Conservation (phyloP, 2,329 filamentous ascomycete species). For the Zymoseptoria passerinii region DNA sequence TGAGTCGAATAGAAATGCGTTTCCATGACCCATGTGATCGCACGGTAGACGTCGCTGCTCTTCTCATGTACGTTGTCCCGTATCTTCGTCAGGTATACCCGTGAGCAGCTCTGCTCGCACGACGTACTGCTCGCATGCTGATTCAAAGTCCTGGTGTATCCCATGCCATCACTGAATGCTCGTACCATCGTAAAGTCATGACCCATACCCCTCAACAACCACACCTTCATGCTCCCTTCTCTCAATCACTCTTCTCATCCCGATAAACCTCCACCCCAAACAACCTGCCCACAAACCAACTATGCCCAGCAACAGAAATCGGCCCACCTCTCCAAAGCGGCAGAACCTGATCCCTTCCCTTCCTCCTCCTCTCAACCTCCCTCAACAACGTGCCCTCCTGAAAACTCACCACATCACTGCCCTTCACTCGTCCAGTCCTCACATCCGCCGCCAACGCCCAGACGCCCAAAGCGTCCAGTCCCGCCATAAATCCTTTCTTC, state of each 20-base stretch:
- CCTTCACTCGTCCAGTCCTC: conserved; percentile 24
- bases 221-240: background rate
- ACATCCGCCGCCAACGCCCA: conserved; percentile 29
- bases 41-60: too few species aligned
- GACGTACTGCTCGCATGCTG: too few species aligned
- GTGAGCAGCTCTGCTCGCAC: too few species aligned
- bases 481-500: conserved; percentile 17
- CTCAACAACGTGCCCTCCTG: conserved; percentile 26
- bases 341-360: conserved; percentile 27
- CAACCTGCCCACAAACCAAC: conserved; percentile 26
- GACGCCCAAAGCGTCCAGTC: conserved; percentile 26
- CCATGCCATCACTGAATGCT: background rate
- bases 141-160: too few species aligned
- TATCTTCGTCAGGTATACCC: too few species aligned
- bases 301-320: conserved; percentile 27
- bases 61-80: too few species aligned
- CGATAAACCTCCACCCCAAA: conserved; percentile 29
- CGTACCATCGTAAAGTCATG: too few species aligned
- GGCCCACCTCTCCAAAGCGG: conserved; percentile 31
- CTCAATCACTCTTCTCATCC: conserved; percentile 20
- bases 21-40: too few species aligned
- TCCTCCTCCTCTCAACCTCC: conserved; percentile 24
- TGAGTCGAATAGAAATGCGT: too few species aligned
- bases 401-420: conserved; percentile 27
- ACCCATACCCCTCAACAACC: background rate